phyloP scores from a whole-genome alignment of 306 rosid species.

The Dryas alaskensis region DNA sequence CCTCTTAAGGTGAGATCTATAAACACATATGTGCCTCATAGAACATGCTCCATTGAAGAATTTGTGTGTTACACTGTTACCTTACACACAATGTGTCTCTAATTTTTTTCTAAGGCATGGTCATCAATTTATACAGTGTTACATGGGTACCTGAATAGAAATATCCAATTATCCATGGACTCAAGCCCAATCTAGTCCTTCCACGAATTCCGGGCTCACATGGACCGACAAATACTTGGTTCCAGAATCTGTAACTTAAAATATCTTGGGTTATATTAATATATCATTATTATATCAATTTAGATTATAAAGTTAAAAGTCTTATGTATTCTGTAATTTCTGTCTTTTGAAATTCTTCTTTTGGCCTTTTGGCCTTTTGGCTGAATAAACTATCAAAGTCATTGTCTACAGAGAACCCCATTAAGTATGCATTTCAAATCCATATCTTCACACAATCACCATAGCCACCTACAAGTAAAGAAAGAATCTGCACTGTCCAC shows the following conservation, averaged over 20 bases:
- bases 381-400: background rate
- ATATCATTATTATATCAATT: background rate
- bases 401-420: background rate
- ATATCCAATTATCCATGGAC: background rate
- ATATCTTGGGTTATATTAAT: background rate
- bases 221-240: background rate
- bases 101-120: too few species aligned
- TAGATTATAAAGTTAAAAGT: background rate
- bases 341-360: background rate
- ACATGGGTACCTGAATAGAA: too few species aligned
- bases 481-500: too few species aligned
- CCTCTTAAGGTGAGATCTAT: too few species aligned
- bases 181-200: background rate
- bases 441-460: background rate
- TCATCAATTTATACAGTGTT: too few species aligned
- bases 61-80: too few species aligned
- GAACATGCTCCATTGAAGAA: too few species aligned
- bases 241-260: background rate
- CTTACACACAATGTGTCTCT: too few species aligned
- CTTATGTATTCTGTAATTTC: background rate
- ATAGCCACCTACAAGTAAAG: background rate
- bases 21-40: too few species aligned
- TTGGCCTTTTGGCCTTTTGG: too few species aligned
- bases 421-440: background rate
- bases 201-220: slow-evolving; percentile 2